A percentile compares a stretch with the other conserved stretches of the same genome.
Evolutionary conservation across 208 protist genomes (phyloP).

Genomic region (Angomonas deanei): DNA sequence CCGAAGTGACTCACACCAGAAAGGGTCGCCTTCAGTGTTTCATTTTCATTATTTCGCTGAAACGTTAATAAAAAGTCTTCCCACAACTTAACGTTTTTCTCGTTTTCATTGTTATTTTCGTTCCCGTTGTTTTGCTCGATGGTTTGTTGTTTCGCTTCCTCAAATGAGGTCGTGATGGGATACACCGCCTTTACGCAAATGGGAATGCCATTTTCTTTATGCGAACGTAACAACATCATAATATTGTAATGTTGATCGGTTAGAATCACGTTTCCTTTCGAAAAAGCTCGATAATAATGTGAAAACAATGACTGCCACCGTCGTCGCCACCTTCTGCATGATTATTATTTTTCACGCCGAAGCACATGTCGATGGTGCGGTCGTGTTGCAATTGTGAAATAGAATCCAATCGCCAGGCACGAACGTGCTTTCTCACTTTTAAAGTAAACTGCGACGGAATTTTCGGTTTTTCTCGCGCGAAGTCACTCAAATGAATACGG

Average conservation of each 20-base stretch:
- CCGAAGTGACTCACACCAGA: slow-evolving; percentile 69
- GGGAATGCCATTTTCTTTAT: slow-evolving; percentile 76
- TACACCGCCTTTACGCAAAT: slow-evolving; percentile 73
- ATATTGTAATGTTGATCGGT: slow-evolving; percentile 93
- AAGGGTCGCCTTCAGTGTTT: slow-evolving; percentile 34
- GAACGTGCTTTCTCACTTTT: slow-evolving; percentile 96
- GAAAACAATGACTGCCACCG: slow-evolving; percentile 51
- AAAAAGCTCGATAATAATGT: slow-evolving; percentile 89
- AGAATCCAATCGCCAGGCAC: slow-evolving; percentile 87
- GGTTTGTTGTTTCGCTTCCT: slow-evolving; percentile 3
- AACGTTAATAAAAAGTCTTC: slow-evolving; percentile 49
- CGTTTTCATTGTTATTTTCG: background rate
- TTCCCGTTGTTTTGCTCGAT: background rate
- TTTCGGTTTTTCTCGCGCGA: slow-evolving; percentile 87
- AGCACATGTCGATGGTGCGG: slow-evolving; percentile 94
- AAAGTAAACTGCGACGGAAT: slow-evolving; percentile 90
- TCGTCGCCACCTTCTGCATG: slow-evolving; percentile 10
- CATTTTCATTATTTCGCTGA: slow-evolving; percentile 32
- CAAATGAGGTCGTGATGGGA: slow-evolving; percentile 36
- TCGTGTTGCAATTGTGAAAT: slow-evolving; percentile 94
- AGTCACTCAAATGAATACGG: slow-evolving; percentile 90
- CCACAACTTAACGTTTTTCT: slow-evolving; percentile 19
- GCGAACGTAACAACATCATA: slow-evolving; percentile 89
- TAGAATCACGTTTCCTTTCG: slow-evolving; percentile 96
- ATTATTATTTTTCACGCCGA: slow-evolving; percentile 43